phyloP scores from a whole-genome alignment of 1,284 basidiomycete genomes.

The Cystobasidiaceae sp. region DNA sequence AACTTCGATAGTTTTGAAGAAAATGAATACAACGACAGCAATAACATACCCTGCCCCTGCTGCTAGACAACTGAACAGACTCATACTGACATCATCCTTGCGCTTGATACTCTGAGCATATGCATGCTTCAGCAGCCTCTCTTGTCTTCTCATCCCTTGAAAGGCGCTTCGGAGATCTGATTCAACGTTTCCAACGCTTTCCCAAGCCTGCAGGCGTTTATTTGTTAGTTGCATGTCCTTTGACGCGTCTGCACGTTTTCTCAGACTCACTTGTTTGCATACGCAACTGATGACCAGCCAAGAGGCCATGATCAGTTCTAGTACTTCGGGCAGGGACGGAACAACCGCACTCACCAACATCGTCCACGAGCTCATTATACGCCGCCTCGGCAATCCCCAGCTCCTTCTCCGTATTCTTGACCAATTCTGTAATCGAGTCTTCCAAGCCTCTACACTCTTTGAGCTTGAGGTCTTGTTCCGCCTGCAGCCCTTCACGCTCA shows the following conservation, averaged over 20 bases:
- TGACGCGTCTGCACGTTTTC: neutral
- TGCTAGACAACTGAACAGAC: no score
- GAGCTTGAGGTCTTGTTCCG: slow-evolving; percentile 22
- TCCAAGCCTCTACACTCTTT: slow-evolving; percentile 25
- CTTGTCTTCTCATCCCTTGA: slow-evolving; percentile 1
- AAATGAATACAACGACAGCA: no score
- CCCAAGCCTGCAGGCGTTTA: slow-evolving; percentile 13
- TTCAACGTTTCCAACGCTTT: slow-evolving; percentile 31
- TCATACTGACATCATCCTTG: no score
- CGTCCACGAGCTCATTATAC: slow-evolving; percentile 22
- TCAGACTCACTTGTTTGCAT: slow-evolving; percentile 23
- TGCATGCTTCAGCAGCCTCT: no score
- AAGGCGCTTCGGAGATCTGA: neutral
- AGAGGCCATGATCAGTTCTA: neutral
- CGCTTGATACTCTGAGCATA: no score
- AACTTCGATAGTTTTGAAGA: no score
- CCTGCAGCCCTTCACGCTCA: slow-evolving; percentile 20
- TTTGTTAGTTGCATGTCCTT: neutral
- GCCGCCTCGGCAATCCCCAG: slow-evolving; percentile 16
- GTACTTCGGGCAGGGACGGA: no score
- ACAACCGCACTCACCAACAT: slow-evolving; percentile 33
- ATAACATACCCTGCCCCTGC: no score
- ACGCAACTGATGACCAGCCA: slow-evolving; percentile 4
- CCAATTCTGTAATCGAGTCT: slow-evolving; percentile 25
- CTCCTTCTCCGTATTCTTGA: slow-evolving; percentile 20